Base-by-base conservation (phyloP, 768 basidiomycete genomes). In the Pleurotus tuber-regium region DNA sequence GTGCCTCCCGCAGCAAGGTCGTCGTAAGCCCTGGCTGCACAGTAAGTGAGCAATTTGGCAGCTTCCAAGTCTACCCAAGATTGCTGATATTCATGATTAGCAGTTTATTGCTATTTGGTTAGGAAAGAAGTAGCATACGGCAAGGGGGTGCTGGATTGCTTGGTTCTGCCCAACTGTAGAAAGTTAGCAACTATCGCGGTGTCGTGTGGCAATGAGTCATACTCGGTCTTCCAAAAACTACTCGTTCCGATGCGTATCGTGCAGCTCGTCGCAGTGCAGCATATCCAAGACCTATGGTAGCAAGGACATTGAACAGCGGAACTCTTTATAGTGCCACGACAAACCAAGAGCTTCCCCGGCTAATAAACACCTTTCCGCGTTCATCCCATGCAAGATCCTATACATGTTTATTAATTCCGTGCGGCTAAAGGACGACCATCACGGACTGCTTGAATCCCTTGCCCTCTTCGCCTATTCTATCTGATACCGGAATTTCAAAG, bases 351-450 rank as follows among this genome's bases (percentile, higher is more conserved):
- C 58, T 36, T 59, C 58, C 24, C 58, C 58, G 4, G 58, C 58
- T 4, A 59, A 36, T 8, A 59, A 36, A 43, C 58, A 59, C 4
- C 58, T 47, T 33, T 59, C 58, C 11, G 58, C 58, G 21, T 59
- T 59, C 55, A 59, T 56, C 12, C 55, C 55, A 19, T 59, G 58
- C 9, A 59, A 23, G 21, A 59, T 54, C 6, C 56, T 59, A 35
- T 18, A 48, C n/a, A 18, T 11, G 8, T 8, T 31, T 19, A 10
- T 31, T 23, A 16, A 11, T 31, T 9, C 35, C 18, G 18, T 10
- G 4, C 9, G 11, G 9, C n/a, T 10, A n/a, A 35, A n/a, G 31
- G 31, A 19, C 31, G 11, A 11, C 10, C 4, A 21, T 5, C 5
- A 48, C 46, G 9, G 6, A 48, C 46, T 33, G 46, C 28, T 53